Evolutionary conservation across 306 rosid genomes (phyloP), one percentile per base, ranked within the genome.

Genomic region (Cyamopsis tetragonoloba): DNA sequence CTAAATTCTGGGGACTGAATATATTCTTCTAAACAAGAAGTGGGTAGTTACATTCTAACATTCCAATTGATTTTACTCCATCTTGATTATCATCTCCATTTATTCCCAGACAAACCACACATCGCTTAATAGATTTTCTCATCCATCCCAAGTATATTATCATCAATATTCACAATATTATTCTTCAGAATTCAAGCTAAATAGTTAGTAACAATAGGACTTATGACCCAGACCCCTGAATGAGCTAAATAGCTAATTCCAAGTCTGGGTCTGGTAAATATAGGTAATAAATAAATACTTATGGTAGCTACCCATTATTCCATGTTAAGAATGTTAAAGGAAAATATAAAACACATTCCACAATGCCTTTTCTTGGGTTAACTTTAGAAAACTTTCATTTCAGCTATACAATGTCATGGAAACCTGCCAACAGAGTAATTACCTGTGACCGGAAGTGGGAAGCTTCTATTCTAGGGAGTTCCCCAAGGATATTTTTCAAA

Each of bases 401-500:
- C 58, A 38, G 43, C 48, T 7, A 20, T 2, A 24, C 22, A 58
- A 60, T 2, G 39, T 18, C 47, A 60, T 22, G 20, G 54, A 53
- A 72, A n/a, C 28, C 14, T 24, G 58, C 55, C 49, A 67, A 39
- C 13, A 4, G 54, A 70, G 34, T 32, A 67, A 66, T 70, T 67
- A 90, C 99, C 91, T 86, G 92, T 44, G 87, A 83, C 56, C 78
- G 85, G 58, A 93, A 85, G 38, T 41, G 58, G 59, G 95, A 82
- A 65, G 97, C 90, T 72, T 88, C 93, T 64, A 87, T 83, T 77
- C 82, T 90, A 44, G 99, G 99, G 77, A 93, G 95, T 53, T 90
- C 97, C 39, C 87, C 77, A 37, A 93, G 83, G 51, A 85, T 47
- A 75, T 89, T 96, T 82, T 88, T 90, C 37, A 93, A 77, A 66